Evolutionary conservation across 1,284 basidiomycete species (phyloP), one percentile per base, ranked within the genome.

Genomic region (Leccinum discolor): DNA sequence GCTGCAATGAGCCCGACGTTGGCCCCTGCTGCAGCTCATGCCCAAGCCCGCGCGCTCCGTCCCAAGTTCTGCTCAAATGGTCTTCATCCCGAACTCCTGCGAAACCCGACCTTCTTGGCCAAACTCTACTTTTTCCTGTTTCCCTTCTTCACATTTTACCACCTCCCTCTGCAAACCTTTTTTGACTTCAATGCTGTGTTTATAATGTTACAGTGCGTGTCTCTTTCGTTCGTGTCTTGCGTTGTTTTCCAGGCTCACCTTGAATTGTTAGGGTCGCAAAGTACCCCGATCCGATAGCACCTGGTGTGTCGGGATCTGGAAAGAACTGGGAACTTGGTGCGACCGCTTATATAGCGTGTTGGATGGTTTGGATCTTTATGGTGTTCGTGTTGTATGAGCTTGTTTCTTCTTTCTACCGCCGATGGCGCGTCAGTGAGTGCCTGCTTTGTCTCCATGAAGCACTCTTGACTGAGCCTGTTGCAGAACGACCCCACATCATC

Each of bases 391-490:
- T 92, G 29, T 95, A 94, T 78, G 93, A 95, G 70, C 76, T 93
- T 58, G 80, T 92, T 42, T 95, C 90, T 76, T 92, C 89, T 58
- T 95, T 93, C 76, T 84, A 84, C 70, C 82, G 93, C 65, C 81
- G 91, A 66, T 95, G 94, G 94, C 85, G 93, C 69, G 82, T 90
- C 71, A 91, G 92, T 93, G 75, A 84, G 93, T 92, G n/a, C 29
- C 50, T 40, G 56, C 60, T 21, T 67, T 29, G 16, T 64, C 60
- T 64, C 44, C 54, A 5, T 54, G 38, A 26, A 63, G 64, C 63
- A 40, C 26, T 10, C 21, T 16, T n/a, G 2, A 69, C 59, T 47
- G 21, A 52, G 42, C n/a, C 5, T 35, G 32, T 65, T 66, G 58
- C 72, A 94, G 93, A 89, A 77, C 91, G 92, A 56, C 94, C 94